Percentiles rank a stretch among this genome's conserved stretches.
These are phyloP conservation scores for Phyllosticta citribraziliensis DNA, from an alignment of 2,329 filamentous ascomycete species.

Conservation along the genomic window DNA sequence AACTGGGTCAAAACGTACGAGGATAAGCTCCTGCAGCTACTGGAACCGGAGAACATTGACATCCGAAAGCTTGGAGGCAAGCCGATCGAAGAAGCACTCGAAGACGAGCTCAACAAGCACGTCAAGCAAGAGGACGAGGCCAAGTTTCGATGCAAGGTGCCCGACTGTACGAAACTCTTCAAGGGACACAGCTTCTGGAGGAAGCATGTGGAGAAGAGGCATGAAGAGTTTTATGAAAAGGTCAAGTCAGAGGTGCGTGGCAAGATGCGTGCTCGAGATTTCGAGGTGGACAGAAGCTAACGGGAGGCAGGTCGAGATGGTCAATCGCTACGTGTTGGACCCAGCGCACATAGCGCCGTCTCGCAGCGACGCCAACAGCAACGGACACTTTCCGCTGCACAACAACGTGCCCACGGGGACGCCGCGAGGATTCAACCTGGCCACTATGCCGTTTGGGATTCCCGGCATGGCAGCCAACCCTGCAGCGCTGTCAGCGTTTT, in stretches of 20 bases:
- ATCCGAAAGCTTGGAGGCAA: slow-evolving; percentile 86
- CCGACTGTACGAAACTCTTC: slow-evolving; percentile 92
- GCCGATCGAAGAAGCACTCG: slow-evolving; percentile 71
- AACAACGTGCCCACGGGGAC: slow-evolving; percentile 73
- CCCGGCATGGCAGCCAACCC: slow-evolving; percentile 37
- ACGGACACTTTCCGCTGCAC: slow-evolving; percentile 82
- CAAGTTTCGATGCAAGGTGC: slow-evolving; percentile 93
- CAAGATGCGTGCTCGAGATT: neutral
- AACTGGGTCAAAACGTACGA: slow-evolving; percentile 99
- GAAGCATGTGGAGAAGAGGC: slow-evolving; percentile 95
- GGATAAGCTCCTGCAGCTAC: slow-evolving; percentile 85
- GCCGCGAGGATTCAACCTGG: slow-evolving; percentile 81
- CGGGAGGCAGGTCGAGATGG: slow-evolving; percentile 61
- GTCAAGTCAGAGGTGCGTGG: slow-evolving; percentile 73
- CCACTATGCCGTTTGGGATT: slow-evolving; percentile 57
- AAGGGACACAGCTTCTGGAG: slow-evolving; percentile 96
- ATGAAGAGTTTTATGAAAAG: slow-evolving; percentile 73
- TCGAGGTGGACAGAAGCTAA: neutral
- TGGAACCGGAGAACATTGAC: slow-evolving; percentile 82
- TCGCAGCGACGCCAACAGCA: slow-evolving; percentile 86
- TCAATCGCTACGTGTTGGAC: slow-evolving; percentile 91
- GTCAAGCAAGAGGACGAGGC: slow-evolving; percentile 97
- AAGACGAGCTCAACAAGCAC: slow-evolving; percentile 75
- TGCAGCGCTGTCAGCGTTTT: slow-evolving; percentile 33
- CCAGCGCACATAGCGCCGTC: slow-evolving; percentile 91